Base-by-base conservation (phyloP, 2,329 filamentous ascomycete genomes). In the Ceratocystis alfenasii region DNA sequence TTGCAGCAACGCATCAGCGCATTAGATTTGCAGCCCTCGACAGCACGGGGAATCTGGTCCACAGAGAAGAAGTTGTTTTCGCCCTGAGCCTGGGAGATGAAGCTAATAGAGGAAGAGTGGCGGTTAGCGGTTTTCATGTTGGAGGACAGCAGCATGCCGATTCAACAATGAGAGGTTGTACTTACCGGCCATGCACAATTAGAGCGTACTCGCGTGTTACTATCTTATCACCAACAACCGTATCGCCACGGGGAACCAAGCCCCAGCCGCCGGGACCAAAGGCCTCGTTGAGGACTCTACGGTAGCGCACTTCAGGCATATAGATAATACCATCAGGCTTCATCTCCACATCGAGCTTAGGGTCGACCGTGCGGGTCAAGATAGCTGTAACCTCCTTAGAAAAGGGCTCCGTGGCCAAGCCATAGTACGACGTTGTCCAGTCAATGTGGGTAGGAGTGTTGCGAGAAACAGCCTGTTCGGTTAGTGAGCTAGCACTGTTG, bases 1-100 rank as follows among this genome's bases (percentile, higher is more conserved):
- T 99, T 99, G 80, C 94, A 97, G 82, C 93, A 97, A 67, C 94
- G 89, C 86, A 97, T 95, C 70, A 99, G 81, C 12, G 94, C 94
- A 74, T 99, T 99, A 69, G 91, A 96, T 77, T 96, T 96, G 81
- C 91, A 95, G 64, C 94, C 94, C 77, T 99, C 94, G 68, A 92
- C 92, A 7, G 94, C 92, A 1, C 92, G 96, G 30, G 94, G 91
- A 69, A 99, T 91, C 65, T 88, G 88, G 71, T 96, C 92, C 44
- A 90, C 83, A 71, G 83, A 85, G 78, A 97, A 99, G 77, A 95
- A 99, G 70, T 89, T 85, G 79, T 96, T 93, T 76, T 97, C 94
- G 73, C 94, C 94, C 70, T 94, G 88, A 0, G 94, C 91, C 70
- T 97, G 88, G 33, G 88, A 91, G 57, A 97, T 89, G 70, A 96